Evolutionary conservation across 208 protist genomes (phyloP).

Genomic region (Leishmania gerbilli): DNA sequence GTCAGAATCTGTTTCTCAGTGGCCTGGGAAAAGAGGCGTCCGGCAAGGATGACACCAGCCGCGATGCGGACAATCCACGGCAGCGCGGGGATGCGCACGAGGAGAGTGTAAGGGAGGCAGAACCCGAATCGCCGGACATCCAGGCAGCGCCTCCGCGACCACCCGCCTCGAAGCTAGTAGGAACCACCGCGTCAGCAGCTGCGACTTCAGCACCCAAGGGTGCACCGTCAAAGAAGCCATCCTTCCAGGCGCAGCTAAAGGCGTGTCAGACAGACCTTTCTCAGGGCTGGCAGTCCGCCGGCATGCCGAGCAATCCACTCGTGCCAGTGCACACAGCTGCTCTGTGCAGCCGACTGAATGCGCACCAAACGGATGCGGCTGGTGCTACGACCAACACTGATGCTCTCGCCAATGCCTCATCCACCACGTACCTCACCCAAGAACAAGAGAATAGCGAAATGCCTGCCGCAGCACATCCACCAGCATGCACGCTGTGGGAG

Average conservation of each 20-base stretch:
- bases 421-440: neutral
- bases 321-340: neutral
- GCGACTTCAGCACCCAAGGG: neutral
- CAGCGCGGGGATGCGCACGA: neutral
- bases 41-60: neutral
- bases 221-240: neutral
- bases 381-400: neutral
- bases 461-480: too few relatives aligned
- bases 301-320: slow-evolving; percentile 1
- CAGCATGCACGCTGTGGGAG: slow-evolving; percentile 25
- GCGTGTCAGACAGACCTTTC: neutral
- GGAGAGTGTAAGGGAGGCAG: neutral
- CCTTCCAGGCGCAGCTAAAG: neutral
- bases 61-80: neutral
- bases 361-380: neutral
- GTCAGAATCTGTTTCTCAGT: neutral
- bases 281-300: slow-evolving; percentile 1
- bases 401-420: neutral
- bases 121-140: neutral
- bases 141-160: neutral
- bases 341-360: neutral
- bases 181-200: neutral
- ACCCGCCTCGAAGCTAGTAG: neutral
- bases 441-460: neutral
- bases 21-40: neutral